A percentile compares a stretch with the other conserved stretches of the same genome.
Conservation (phyloP, 2,329 filamentous ascomycete genomes). For the Polytolypa hystricis region DNA sequence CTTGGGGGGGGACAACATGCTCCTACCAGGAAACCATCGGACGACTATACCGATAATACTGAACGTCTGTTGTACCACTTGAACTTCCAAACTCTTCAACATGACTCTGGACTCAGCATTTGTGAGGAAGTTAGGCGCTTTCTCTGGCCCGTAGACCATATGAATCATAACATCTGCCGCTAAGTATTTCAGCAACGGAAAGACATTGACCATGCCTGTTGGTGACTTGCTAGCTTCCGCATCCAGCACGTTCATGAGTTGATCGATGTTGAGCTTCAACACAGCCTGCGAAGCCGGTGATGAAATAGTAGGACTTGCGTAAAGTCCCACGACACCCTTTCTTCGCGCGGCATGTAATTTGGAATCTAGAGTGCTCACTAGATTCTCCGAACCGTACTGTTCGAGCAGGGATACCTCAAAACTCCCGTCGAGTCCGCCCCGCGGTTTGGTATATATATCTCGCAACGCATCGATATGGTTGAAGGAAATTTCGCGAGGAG, state of each 20-base stretch:
- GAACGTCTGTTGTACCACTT: not conserved
- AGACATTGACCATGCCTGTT: constrained; percentile 8
- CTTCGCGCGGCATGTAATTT: constrained; percentile 11
- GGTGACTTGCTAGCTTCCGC: constrained; percentile 4
- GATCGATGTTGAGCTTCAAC: constrained; percentile 8
- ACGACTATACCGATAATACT: constrained; percentile 5
- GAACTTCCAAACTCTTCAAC: constrained; percentile 6
- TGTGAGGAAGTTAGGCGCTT: constrained; percentile 8
- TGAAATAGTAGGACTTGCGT: constrained; percentile 9
- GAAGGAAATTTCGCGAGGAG: constrained; percentile 11
- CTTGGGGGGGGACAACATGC: no score
- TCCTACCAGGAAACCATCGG: constrained; percentile 11
- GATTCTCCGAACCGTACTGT: constrained; percentile 11
- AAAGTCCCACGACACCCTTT: constrained; percentile 9
- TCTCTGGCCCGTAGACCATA: constrained; percentile 7
- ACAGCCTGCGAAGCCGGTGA: constrained; percentile 6
- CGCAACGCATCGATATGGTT: constrained; percentile 12
- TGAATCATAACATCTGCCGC: constrained; percentile 12
- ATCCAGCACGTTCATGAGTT: constrained; percentile 10
- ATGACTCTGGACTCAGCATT: constrained; percentile 8
- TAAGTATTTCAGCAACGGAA: constrained; percentile 11
- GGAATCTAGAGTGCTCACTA: constrained; percentile 12
- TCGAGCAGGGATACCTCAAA: constrained; percentile 7
- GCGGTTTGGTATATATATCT: constrained; percentile 12
- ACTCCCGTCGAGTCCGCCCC: constrained; percentile 7